Percentiles rank a stretch among this genome's conserved stretches.
These are phyloP conservation scores for Tetracentron sinense DNA, from an alignment of 164 flowering plant species.

Conservation along the genomic window DNA sequence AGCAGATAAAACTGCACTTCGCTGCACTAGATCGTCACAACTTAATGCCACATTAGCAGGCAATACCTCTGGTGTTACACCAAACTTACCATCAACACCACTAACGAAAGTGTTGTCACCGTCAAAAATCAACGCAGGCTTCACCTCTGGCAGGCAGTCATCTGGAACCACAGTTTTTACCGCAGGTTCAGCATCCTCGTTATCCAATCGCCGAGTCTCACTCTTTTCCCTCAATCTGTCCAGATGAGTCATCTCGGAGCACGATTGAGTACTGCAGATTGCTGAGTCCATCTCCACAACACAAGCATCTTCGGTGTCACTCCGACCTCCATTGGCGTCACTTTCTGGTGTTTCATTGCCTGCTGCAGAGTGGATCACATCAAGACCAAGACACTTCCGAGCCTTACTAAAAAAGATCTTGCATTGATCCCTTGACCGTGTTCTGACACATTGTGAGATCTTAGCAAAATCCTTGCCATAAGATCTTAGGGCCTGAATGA, in stretches of 20 bases:
- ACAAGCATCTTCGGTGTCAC: conserved; percentile 72
- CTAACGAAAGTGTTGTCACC: conserved; percentile 11
- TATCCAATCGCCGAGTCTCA: conserved; percentile 20
- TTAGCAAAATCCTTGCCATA: conserved; percentile 76
- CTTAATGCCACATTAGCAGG: conserved; percentile 1
- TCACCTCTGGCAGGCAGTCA: conserved; percentile 13
- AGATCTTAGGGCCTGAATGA: conserved; percentile 60
- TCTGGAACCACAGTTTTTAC: conserved; percentile 11
- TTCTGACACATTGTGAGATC: conserved; percentile 62
- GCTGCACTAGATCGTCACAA: conserved; percentile 3
- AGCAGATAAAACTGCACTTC: conserved; percentile 3
- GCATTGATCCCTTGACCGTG: conserved; percentile 80
- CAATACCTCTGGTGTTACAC: neutral
- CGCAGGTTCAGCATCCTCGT: conserved; percentile 13
- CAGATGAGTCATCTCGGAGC: conserved; percentile 35
- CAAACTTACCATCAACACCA: conserved; percentile 7
- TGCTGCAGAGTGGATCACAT: conserved; percentile 36
- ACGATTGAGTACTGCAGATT: conserved; percentile 40
- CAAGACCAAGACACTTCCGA: conserved; percentile 79
- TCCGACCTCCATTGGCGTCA: conserved; percentile 65
- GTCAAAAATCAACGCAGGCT: conserved; percentile 13
- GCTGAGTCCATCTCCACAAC: conserved; percentile 49
- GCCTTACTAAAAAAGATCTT: conserved; percentile 89
- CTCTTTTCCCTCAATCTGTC: conserved; percentile 17
- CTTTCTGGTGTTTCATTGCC: conserved; percentile 34